Evolutionary conservation across 148 eudicot genomes (phyloP).

Genomic region (Rhododendron molle): DNA sequence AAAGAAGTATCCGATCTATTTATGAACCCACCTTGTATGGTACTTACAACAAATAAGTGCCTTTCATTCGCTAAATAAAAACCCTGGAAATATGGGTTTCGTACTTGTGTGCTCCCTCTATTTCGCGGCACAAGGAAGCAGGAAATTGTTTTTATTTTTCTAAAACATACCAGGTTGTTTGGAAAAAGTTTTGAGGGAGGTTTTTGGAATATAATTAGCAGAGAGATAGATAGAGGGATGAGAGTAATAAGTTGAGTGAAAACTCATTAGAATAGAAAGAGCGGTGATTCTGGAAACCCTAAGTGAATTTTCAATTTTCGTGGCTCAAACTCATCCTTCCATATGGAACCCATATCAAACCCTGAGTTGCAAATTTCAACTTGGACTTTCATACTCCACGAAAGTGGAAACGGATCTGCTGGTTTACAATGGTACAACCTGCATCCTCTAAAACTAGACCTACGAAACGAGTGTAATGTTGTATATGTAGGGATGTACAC

Average conservation of each 20-base stretch:
- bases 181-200: not conserved
- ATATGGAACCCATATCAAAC: not conserved
- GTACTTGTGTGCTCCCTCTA: not conserved
- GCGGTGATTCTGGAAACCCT: not conserved
- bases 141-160: not conserved
- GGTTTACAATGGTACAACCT: not conserved
- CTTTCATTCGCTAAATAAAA: constrained; percentile 14
- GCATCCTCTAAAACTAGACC: not conserved
- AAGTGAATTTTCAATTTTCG: not conserved
- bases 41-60: not conserved
- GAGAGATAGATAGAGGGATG: not conserved
- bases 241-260: not conserved
- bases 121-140: not conserved
- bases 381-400: not conserved
- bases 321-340: not conserved
- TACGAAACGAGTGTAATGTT: not conserved
- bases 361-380: not conserved
- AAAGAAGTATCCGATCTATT: not conserved
- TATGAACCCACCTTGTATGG: not conserved
- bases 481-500: not conserved
- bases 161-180: not conserved
- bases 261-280: not conserved
- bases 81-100: not conserved
- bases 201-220: too few relatives aligned
- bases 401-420: not conserved